Percentiles rank a stretch among this genome's conserved stretches.
These are phyloP conservation scores for Sordariomycetes sp. DNA, from an alignment of 2,329 filamentous ascomycete genomes.

Conservation along the genomic window DNA sequence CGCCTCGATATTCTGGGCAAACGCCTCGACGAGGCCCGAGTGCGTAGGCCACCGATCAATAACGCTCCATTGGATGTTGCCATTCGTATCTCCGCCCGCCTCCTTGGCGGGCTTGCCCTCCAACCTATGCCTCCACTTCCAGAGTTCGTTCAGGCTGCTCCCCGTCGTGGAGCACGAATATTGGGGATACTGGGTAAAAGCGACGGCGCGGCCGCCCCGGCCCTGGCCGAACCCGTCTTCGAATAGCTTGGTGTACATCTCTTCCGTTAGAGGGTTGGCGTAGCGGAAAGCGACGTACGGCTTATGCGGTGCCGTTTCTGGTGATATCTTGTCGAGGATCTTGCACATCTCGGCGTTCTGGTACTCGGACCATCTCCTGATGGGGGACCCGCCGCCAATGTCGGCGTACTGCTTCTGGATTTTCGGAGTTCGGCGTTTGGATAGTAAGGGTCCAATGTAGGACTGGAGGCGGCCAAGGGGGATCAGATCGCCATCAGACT, in stretches of 20 bases:
- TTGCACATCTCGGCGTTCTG: constrained; percentile 96
- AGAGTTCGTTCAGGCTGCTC: constrained; percentile 90
- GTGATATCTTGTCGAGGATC: constrained; percentile 80
- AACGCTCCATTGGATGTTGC: constrained; percentile 86
- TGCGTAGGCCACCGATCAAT: constrained; percentile 98
- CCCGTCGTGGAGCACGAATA: constrained; percentile 98
- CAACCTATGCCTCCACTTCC: constrained; percentile 88
- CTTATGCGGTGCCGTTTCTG: constrained; percentile 90
- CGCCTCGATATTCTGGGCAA: constrained; percentile 84
- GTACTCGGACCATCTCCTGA: constrained; percentile 95
- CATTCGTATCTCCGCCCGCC: constrained; percentile 38
- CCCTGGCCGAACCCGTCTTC: constrained; percentile 85
- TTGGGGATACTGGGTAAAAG: constrained; percentile 96
- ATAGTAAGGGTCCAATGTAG: constrained; percentile 83
- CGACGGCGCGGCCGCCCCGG: constrained; percentile 84
- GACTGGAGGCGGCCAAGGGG: constrained; percentile 86
- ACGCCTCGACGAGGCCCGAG: constrained; percentile 77
- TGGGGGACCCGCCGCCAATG: constrained; percentile 95
- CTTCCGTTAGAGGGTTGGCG: constrained; percentile 83
- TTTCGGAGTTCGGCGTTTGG: constrained; percentile 81
- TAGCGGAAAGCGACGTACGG: constrained; percentile 97
- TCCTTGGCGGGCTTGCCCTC: constrained; percentile 60
- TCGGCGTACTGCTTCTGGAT: constrained; percentile 92
- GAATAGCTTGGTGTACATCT: constrained; percentile 77
- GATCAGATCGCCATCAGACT: constrained; percentile 91